Percentiles rank a stretch among this genome's conserved stretches.
Conservation (phyloP, 345 rosid genomes). For the Limnanthes douglasii region DNA sequence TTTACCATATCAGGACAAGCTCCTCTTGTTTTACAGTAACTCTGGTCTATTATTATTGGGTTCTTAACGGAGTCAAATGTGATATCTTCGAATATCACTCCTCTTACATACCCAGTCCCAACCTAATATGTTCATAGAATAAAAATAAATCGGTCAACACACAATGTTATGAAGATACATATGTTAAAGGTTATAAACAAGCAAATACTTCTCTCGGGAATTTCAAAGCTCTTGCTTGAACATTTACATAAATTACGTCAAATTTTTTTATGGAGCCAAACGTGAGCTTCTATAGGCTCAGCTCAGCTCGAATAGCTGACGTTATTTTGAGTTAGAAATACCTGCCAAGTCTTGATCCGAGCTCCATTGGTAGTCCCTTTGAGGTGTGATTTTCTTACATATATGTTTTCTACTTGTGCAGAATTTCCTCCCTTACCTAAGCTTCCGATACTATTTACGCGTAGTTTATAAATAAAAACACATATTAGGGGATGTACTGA, state of each 20-base stretch:
- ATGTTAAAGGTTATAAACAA: too few relatives aligned
- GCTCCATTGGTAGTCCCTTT: slow-evolving; percentile 20
- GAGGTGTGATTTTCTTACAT: slow-evolving; percentile 11
- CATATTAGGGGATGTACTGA: too few relatives aligned
- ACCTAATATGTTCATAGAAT: slow-evolving; percentile 6
- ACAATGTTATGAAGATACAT: too few relatives aligned
- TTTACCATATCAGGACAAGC: slow-evolving; percentile 19
- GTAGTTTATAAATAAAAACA: too few relatives aligned
- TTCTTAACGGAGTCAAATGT: slow-evolving; percentile 11
- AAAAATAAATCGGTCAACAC: neutral
- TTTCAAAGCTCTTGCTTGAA: too few relatives aligned
- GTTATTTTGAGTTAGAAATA: too few relatives aligned
- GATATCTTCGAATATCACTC: slow-evolving; percentile 13
- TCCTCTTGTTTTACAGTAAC: slow-evolving; percentile 14
- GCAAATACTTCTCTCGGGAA: too few relatives aligned
- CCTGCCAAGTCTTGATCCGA: slow-evolving; percentile 37
- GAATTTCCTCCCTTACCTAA: slow-evolving; percentile 20
- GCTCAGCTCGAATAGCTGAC: too few relatives aligned
- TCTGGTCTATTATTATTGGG: slow-evolving; percentile 24
- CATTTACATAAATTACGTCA: too few relatives aligned
- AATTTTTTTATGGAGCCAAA: too few relatives aligned
- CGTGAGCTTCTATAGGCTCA: too few relatives aligned
- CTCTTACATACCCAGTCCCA: slow-evolving; percentile 18
- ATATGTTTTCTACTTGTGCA: slow-evolving; percentile 18
- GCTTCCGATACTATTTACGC: slow-evolving; percentile 20